These are phyloP conservation scores for Collariella sp. DNA, from an alignment of 495 filamentous ascomycete species.

Conservation along the genomic window DNA sequence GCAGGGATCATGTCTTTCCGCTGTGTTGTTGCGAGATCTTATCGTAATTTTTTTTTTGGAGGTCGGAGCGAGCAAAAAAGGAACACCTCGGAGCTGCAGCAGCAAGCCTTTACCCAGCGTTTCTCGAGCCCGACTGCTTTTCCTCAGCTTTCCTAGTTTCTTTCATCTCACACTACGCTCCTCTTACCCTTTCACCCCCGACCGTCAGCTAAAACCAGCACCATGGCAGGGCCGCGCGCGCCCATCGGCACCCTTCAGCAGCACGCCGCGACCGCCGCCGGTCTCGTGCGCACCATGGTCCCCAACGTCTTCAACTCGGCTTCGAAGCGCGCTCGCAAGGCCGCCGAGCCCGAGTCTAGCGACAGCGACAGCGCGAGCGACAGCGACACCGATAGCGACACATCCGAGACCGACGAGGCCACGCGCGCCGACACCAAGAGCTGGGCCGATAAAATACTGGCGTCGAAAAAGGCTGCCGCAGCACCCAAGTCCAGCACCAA, in stretches of 20 bases:
- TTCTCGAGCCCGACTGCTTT: background rate
- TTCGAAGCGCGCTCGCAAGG: constrained; percentile 13
- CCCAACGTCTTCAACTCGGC: constrained; percentile 13
- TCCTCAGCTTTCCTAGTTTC: background rate
- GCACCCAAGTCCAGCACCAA: background rate
- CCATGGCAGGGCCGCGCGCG: constrained; percentile 29
- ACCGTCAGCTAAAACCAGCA: constrained; percentile 5
- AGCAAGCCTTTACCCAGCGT: background rate
- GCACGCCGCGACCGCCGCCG: constrained; percentile 23
- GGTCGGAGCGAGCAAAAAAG: background rate
- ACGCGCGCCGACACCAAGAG: background rate
- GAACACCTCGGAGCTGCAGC: background rate
- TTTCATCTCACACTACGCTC: background rate
- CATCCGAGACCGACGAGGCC: background rate
- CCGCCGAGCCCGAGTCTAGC: constrained; percentile 24
- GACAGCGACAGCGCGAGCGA: constrained; percentile 13
- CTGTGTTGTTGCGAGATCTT: background rate
- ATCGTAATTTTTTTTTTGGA: constrained; percentile 10
- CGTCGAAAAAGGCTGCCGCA: background rate
- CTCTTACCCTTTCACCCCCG: background rate
- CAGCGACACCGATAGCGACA: constrained; percentile 21
- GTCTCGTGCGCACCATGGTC: constrained; percentile 19
- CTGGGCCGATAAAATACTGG: constrained; percentile 1
- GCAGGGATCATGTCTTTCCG: background rate
- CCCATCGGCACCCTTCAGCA: constrained; percentile 26